A percentile compares a stretch with the other conserved stretches of the same genome.
Evolutionary conservation across 2,329 filamentous ascomycete genomes (phyloP).

Genomic region (Talaromyces funiculosus): DNA sequence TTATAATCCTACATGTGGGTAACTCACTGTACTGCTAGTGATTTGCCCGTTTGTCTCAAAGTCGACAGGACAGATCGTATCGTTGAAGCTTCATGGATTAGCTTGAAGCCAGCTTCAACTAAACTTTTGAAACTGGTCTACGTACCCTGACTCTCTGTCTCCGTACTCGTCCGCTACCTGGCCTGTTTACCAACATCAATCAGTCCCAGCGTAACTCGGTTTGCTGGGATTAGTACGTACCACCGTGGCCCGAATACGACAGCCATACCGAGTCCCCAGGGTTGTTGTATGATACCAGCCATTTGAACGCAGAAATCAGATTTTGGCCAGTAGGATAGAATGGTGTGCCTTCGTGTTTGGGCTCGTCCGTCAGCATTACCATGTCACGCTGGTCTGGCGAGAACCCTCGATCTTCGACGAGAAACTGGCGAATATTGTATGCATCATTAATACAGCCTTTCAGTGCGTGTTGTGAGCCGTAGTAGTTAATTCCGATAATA

Average conservation of each 20-base stretch:
- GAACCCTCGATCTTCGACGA: conserved; percentile 42
- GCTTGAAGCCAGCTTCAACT: not conserved
- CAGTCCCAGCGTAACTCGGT: not conserved
- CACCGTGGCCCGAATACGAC: conserved; percentile 56
- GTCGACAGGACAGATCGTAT: conserved; percentile 52
- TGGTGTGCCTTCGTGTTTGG: conserved; percentile 22
- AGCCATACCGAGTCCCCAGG: conserved; percentile 51
- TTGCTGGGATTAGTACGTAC: conserved; percentile 38
- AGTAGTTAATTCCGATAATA: conserved; percentile 51
- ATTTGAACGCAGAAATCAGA: conserved; percentile 51
- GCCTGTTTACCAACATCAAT: conserved; percentile 1
- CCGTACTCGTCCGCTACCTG: conserved; percentile 10
- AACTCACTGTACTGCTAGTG: conserved; percentile 39
- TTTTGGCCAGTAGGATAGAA: conserved; percentile 40
- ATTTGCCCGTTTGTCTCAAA: conserved; percentile 51
- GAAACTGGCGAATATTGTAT: conserved; percentile 43
- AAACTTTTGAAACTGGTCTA: not conserved
- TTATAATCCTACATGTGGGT: not conserved
- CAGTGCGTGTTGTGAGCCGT: conserved; percentile 39
- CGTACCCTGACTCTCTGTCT: conserved; percentile 12
- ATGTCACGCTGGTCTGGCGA: conserved; percentile 36
- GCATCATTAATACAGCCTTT: conserved; percentile 48
- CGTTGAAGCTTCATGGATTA: conserved; percentile 32
- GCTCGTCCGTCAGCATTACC: conserved; percentile 43
- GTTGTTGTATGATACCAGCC: conserved; percentile 47